Evolutionary conservation across 805 yeast species (phyloP), one percentile per base, ranked within the genome.

Genomic region (Schizosaccharomyces lindneri): DNA sequence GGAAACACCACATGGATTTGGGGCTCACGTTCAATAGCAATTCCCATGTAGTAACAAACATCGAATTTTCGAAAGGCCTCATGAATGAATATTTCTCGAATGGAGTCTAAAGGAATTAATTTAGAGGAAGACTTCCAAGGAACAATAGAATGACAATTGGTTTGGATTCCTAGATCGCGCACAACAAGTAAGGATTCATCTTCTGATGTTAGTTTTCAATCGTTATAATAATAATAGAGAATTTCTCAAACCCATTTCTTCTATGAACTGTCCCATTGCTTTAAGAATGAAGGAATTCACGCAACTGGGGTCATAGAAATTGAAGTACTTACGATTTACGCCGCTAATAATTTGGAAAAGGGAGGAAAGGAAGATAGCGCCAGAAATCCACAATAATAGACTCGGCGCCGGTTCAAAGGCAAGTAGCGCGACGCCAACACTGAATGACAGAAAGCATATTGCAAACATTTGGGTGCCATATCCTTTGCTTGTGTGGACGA

Each of bases 381-480:
- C 31, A 24, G 36, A 17, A 6, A 51, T 19, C 19, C n/a, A 51
- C 13, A 46, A 4, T 7, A 51, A 19, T n/a, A 51, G 11, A 7
- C 36, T 21, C 19, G 57, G 57, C 6, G 57, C 24, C n/a, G 36
- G 21, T 24, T 29, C 57, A 24, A 51, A 24, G 29, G 57, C 57
- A 5, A 51, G n/a, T 17, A 17, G 11, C 19, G 57, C 21, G 36
- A 29, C 57, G 31, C 57, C 57, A 29, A 51, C 27, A 17, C 31
- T 29, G 32, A 51, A 51, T 6, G 57, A 51, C 1, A 51, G 11
- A 29, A 51, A 51, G 57, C 57, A 51, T 7, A 51, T 7, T 5
- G 57, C 57, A 51, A 51, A 51, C 57, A 51, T 51, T 29, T 51
- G 57, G n/a, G 57, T 51, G 36, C 57, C 57, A 15, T 51, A 29